Conservation (phyloP, 73 alveolate species). For the Symbiodinium natans region DNA sequence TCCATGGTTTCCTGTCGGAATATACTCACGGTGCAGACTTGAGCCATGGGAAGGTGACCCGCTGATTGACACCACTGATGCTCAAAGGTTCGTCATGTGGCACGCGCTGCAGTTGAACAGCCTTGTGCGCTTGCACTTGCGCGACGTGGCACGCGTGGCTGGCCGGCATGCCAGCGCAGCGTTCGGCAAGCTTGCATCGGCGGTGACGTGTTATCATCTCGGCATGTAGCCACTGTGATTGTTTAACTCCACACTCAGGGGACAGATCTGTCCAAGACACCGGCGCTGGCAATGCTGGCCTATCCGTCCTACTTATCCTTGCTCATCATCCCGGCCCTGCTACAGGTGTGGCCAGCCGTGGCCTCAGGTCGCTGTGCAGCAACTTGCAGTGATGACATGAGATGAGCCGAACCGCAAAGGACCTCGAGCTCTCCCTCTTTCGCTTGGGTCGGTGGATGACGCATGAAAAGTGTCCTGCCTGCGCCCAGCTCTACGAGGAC, state of each 20-base stretch:
- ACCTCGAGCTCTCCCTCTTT: background rate
- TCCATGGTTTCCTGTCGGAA: background rate
- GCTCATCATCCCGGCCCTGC: background rate
- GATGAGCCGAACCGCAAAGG: background rate
- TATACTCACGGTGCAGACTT: too few relatives aligned
- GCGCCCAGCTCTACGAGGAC: conserved; percentile 12
- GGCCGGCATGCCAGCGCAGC: background rate
- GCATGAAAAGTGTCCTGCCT: background rate
- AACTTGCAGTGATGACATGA: background rate
- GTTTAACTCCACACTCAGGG: background rate
- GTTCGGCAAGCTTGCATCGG: background rate
- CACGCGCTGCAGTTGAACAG: conserved; percentile 28
- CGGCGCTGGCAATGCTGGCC: background rate
- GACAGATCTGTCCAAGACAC: background rate
- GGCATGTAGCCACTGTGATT: background rate
- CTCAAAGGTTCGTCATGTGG: background rate
- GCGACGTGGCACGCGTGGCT: background rate
- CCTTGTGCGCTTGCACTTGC: background rate
- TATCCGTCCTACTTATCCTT: background rate
- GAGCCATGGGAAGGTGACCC: background rate
- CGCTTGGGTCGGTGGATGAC: conserved; percentile 22
- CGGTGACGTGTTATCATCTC: background rate
- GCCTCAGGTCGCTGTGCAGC: background rate
- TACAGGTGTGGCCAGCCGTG: background rate
- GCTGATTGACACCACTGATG: background rate